These are phyloP conservation scores for Puccinia polysora DNA, from an alignment of 1,284 basidiomycete species.

Conservation along the genomic window DNA sequence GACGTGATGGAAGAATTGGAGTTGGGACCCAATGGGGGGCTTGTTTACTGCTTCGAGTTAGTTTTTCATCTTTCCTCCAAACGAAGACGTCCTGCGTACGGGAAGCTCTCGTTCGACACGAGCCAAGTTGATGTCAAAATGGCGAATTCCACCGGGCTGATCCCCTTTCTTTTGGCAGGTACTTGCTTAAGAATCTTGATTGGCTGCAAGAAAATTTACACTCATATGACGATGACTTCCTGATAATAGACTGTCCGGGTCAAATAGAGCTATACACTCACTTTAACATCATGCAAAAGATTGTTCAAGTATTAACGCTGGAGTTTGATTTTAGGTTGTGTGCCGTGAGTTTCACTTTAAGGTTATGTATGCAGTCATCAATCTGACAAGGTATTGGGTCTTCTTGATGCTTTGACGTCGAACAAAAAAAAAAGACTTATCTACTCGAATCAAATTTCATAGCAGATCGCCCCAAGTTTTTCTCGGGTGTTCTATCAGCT, in stretches of 20 bases:
- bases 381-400: constrained; percentile 52
- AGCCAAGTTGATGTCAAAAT: constrained; percentile 52
- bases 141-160: constrained; percentile 50
- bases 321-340: constrained; percentile 42
- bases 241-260: constrained; percentile 96
- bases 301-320: constrained; percentile 62
- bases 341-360: constrained; percentile 29
- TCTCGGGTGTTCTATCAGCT: constrained; percentile 93
- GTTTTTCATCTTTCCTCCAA: too few species aligned
- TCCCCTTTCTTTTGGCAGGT: constrained; percentile 59
- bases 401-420: too few species aligned
- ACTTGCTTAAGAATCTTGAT: constrained; percentile 92
- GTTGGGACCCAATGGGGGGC: constrained; percentile 93
- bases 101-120: too few species aligned
- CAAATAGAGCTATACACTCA: constrained; percentile 99
- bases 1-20: constrained; percentile 96
- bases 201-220: constrained; percentile 98
- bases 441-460: constrained; percentile 97
- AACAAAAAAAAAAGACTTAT: constrained; percentile 62
- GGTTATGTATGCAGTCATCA: constrained; percentile 61
- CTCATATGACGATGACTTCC: constrained; percentile 90
- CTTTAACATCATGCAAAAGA: constrained; percentile 86
- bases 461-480: constrained; percentile 98
- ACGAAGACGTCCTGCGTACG: too few species aligned
- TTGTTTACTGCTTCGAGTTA: constrained; percentile 99